Evolutionary conservation across 2,329 filamentous ascomycete genomes (phyloP).

Genomic region (Fusarium sublunatum): DNA sequence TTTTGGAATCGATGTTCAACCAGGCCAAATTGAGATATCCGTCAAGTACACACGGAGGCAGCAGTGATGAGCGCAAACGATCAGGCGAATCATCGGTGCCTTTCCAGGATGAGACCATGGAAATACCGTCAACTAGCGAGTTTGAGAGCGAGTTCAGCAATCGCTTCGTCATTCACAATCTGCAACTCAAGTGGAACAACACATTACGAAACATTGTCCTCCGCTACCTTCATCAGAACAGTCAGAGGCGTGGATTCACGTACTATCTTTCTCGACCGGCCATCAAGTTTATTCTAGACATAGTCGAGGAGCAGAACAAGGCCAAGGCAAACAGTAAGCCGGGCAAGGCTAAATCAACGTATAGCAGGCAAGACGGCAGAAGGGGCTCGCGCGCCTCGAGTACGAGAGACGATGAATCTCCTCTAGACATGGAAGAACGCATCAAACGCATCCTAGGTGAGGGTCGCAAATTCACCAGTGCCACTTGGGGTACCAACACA

Average conservation of each 20-base stretch:
- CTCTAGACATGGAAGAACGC: slow-evolving; percentile 79
- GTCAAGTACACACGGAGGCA: slow-evolving; percentile 45
- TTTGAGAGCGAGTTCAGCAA: slow-evolving; percentile 97
- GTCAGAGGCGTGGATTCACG: slow-evolving; percentile 93
- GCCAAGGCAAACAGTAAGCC: slow-evolving; percentile 61
- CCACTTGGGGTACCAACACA: slow-evolving; percentile 49
- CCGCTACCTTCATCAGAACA: slow-evolving; percentile 96
- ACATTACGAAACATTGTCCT: slow-evolving; percentile 94
- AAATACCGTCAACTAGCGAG: slow-evolving; percentile 78
- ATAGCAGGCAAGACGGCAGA: slow-evolving; percentile 44
- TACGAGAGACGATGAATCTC: slow-evolving; percentile 66
- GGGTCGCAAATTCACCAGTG: slow-evolving; percentile 78
- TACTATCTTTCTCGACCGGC: slow-evolving; percentile 97
- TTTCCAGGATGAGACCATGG: slow-evolving; percentile 69
- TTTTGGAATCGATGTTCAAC: slow-evolving; percentile 68
- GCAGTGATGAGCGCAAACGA: slow-evolving; percentile 43
- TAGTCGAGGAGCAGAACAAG: slow-evolving; percentile 92
- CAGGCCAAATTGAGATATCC: slow-evolving; percentile 58
- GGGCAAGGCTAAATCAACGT: slow-evolving; percentile 46
- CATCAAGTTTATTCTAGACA: slow-evolving; percentile 97
- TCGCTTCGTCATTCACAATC: slow-evolving; percentile 96
- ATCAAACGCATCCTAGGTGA: slow-evolving; percentile 89
- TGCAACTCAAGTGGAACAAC: slow-evolving; percentile 99
- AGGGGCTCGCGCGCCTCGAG: slow-evolving; percentile 54
- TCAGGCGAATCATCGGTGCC: slow-evolving; percentile 59